phyloP scores from a whole-genome alignment of 2,329 filamentous ascomycete species.

The Metarhizium sp. region DNA sequence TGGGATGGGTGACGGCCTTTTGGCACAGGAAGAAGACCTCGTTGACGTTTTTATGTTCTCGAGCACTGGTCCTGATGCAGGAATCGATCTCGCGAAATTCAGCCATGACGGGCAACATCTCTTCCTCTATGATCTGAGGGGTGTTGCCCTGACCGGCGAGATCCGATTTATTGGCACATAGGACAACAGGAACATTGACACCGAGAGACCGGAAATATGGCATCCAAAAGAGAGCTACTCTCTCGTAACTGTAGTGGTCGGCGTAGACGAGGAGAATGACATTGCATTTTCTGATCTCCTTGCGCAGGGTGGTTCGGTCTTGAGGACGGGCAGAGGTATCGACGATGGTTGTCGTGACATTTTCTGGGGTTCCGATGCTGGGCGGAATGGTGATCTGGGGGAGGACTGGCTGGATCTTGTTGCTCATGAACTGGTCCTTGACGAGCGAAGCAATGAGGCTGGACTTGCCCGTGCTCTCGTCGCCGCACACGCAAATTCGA shows the following conservation, averaged over 20 bases:
- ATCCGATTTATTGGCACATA: constrained; percentile 98
- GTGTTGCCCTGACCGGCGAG: constrained; percentile 65
- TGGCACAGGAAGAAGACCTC: constrained; percentile 97
- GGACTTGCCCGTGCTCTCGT: constrained; percentile 91
- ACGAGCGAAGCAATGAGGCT: constrained; percentile 91
- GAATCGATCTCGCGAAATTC: constrained; percentile 99
- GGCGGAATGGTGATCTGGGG: constrained; percentile 93
- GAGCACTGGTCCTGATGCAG: constrained; percentile 87
- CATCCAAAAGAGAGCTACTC: constrained; percentile 96
- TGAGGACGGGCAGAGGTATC: constrained; percentile 94
- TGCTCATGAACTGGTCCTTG: constrained; percentile 92
- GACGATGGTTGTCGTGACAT: constrained; percentile 94
- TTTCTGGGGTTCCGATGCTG: constrained; percentile 85
- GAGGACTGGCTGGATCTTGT: constrained; percentile 89
- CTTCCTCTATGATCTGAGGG: constrained; percentile 82
- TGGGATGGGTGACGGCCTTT: constrained; percentile 94
- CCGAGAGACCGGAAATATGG: constrained; percentile 94
- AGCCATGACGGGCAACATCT: constrained; percentile 96
- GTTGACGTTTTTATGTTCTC: constrained; percentile 88
- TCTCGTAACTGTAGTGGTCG: constrained; percentile 97
- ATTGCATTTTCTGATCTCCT: constrained; percentile 93
- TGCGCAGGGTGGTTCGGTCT: constrained; percentile 79
- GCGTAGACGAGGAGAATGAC: constrained; percentile 95
- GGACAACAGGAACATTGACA: constrained; percentile 95
- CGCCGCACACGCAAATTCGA: constrained; percentile 91